Evolutionary conservation across 2,329 filamentous ascomycete genomes (phyloP).

Genomic region (Zasmidium cellare): DNA sequence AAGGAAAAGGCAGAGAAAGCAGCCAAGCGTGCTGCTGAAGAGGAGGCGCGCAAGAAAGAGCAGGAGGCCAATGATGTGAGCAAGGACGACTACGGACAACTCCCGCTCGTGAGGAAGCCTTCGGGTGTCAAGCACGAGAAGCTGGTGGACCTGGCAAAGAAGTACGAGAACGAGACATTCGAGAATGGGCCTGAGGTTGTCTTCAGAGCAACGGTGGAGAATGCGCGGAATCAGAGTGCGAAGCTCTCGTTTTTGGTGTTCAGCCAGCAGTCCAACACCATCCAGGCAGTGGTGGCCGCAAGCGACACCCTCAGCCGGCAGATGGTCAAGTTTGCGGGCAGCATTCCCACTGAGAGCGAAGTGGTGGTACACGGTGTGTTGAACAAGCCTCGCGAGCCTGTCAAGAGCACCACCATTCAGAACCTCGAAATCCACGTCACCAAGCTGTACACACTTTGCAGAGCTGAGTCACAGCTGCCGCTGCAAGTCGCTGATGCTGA

Average conservation of each 20-base stretch:
- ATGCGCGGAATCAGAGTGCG: slow-evolving; percentile 81
- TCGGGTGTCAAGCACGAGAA: slow-evolving; percentile 56
- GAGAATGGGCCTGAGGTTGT: slow-evolving; percentile 58
- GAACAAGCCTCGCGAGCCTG: slow-evolving; percentile 78
- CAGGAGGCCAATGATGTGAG: slow-evolving; percentile 65
- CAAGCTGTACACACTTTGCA: slow-evolving; percentile 77
- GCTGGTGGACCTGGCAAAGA: slow-evolving; percentile 63
- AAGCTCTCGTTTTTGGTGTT: slow-evolving; percentile 92
- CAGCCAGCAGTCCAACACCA: slow-evolving; percentile 70
- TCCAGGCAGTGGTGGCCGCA: slow-evolving; percentile 77
- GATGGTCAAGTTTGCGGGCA: slow-evolving; percentile 91
- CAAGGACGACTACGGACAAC: slow-evolving; percentile 77
- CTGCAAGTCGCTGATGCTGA: slow-evolving; percentile 59
- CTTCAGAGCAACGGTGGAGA: slow-evolving; percentile 80
- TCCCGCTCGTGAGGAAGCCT: slow-evolving; percentile 50
- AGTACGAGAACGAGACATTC: slow-evolving; percentile 49
- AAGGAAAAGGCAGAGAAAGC: slow-evolving; percentile 80
- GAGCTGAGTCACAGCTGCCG: slow-evolving; percentile 60
- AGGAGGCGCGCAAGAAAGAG: slow-evolving; percentile 64
- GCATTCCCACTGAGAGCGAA: slow-evolving; percentile 73
- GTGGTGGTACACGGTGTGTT: slow-evolving; percentile 79
- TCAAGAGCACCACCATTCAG: slow-evolving; percentile 82
- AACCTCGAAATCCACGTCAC: slow-evolving; percentile 83
- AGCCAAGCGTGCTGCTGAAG: slow-evolving; percentile 65
- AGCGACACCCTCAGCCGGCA: slow-evolving; percentile 65